Base-by-base conservation (phyloP, 2,329 filamentous ascomycete genomes). In the Rugonectria rugulosa region DNA sequence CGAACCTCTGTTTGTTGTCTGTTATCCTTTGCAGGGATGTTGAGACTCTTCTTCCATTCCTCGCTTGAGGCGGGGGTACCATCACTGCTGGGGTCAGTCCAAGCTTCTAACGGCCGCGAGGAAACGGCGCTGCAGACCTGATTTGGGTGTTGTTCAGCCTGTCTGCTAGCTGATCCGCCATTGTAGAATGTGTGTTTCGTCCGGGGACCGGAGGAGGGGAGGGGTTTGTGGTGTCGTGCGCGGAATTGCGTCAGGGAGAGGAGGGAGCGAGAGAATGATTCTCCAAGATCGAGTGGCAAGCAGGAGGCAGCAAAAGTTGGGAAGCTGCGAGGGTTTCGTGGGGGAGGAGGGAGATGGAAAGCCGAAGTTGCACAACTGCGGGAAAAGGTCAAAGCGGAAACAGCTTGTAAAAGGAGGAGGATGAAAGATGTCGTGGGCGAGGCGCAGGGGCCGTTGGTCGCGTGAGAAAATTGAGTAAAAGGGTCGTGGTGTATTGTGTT, bases 1-100 rank as follows among this genome's bases (percentile, higher is more conserved):
- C 67, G 50, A 67, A 91, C 89, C 81, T 94, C 91, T 62, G 91
- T 95, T 77, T 95, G 91, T 66, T 89, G 86, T 76, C 91, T 85
- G 68, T 80, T 86, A 72, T 95, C 91, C 74, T 88, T 91, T 53
- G 83, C 75, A 47, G 91, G 91, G 56, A 90, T 75, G 64, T 89
- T 91, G 56, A 94, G 76, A 57, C 76, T 84, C 69, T 87, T 83
- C 77, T 90, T 91, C 90, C 90, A 94, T 71, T 92, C 86, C 24
- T 86, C 84, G 46, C 62, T 70, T 47, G 62, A 65, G 58, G 80
- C 73, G 67, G 76, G 72, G 62, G 77, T 63, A 66, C 74, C 77
- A 69, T 85, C 80, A 71, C 78, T 81, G 67, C 65, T 65, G 73
- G 51, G 69, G 71, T 77, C 66, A 77, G 73, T 70, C 55, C 60